These are phyloP conservation scores for Ascoidea asiatica DNA, from an alignment of 805 yeast genomes.

Conservation along the genomic window DNA sequence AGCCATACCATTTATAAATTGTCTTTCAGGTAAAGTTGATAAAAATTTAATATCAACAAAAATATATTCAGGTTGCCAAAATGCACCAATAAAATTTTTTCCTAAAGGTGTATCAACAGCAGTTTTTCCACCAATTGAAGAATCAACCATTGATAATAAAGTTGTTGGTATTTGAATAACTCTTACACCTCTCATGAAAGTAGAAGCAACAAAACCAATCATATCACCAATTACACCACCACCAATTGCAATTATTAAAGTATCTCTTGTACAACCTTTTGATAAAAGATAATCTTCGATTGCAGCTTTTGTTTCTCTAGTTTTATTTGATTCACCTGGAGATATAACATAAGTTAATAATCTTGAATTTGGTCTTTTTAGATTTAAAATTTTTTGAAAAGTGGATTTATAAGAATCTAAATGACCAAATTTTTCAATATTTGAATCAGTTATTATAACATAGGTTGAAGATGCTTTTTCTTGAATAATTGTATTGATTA, in stretches of 20 bases:
- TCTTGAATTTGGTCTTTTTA: slow-evolving; percentile 40
- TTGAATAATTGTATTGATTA: slow-evolving; percentile 50
- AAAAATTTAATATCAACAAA: slow-evolving; percentile 81
- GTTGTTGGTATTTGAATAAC: slow-evolving; percentile 92
- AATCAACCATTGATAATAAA: slow-evolving; percentile 91
- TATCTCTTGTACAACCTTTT: slow-evolving; percentile 90
- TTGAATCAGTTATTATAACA: slow-evolving; percentile 79
- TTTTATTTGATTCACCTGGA: slow-evolving; percentile 91
- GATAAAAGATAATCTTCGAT: slow-evolving; percentile 80
- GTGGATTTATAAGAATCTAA: slow-evolving; percentile 31
- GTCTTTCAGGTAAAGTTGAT: slow-evolving; percentile 81
- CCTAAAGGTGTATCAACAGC: slow-evolving; percentile 96
- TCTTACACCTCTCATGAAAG: slow-evolving; percentile 96
- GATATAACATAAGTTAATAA: slow-evolving; percentile 61
- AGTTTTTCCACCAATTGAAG: slow-evolving; percentile 96
- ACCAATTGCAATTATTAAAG: slow-evolving; percentile 87
- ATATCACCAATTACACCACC: slow-evolving; percentile 99
- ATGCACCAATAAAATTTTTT: slow-evolving; percentile 91
- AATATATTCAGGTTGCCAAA: slow-evolving; percentile 89
- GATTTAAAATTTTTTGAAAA: slow-evolving; percentile 24
- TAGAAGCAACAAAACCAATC: slow-evolving; percentile 98
- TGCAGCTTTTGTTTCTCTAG: slow-evolving; percentile 76
- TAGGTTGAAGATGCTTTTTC: slow-evolving; percentile 76
- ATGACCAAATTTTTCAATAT: slow-evolving; percentile 56
- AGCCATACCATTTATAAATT: slow-evolving; percentile 95